Evolutionary conservation across 2,329 filamentous ascomycete genomes (phyloP).

Genomic region (Neoascochyta sp.): DNA sequence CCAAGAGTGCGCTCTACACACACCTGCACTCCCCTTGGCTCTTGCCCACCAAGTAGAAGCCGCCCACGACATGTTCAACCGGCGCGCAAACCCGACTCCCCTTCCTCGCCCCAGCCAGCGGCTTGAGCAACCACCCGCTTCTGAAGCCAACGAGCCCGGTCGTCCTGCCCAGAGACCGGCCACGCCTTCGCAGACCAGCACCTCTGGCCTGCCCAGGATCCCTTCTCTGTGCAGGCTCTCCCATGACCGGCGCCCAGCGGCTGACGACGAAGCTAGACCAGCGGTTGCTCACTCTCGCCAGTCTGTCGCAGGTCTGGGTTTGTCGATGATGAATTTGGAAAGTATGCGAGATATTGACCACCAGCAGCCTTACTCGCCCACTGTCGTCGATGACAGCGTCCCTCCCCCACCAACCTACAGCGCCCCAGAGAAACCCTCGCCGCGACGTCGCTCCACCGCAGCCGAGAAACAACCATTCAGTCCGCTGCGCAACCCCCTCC

Average conservation of each 20-base stretch:
- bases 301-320: slow-evolving; percentile 27
- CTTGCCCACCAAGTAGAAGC: slow-evolving; percentile 2
- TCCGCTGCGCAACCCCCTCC: slow-evolving; percentile 19
- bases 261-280: slow-evolving; percentile 20
- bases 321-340: slow-evolving; percentile 31
- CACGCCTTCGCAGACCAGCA: slow-evolving; percentile 29
- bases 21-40: slow-evolving; percentile 7
- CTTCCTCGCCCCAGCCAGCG: slow-evolving; percentile 13
- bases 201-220: slow-evolving; percentile 34
- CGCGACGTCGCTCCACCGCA: too few species aligned
- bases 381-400: slow-evolving; percentile 25
- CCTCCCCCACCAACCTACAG: slow-evolving; percentile 11
- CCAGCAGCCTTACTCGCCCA: slow-evolving; percentile 30
- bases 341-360: slow-evolving; percentile 19
- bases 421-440: slow-evolving; percentile 15
- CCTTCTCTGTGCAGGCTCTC: slow-evolving; percentile 39
- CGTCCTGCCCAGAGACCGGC: slow-evolving; percentile 19
- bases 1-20: slow-evolving; percentile 14
- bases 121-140: slow-evolving; percentile 11
- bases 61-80: slow-evolving; percentile 6
- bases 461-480: too few species aligned
- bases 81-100: slow-evolving; percentile 9
- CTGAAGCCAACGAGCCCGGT: slow-evolving; percentile 17
- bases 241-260: slow-evolving; percentile 27
- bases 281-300: slow-evolving; percentile 20